Evolutionary conservation across 2,329 filamentous ascomycete species (phyloP), one percentile per base, ranked within the genome.

Genomic region (Paecilomyces sp.): DNA sequence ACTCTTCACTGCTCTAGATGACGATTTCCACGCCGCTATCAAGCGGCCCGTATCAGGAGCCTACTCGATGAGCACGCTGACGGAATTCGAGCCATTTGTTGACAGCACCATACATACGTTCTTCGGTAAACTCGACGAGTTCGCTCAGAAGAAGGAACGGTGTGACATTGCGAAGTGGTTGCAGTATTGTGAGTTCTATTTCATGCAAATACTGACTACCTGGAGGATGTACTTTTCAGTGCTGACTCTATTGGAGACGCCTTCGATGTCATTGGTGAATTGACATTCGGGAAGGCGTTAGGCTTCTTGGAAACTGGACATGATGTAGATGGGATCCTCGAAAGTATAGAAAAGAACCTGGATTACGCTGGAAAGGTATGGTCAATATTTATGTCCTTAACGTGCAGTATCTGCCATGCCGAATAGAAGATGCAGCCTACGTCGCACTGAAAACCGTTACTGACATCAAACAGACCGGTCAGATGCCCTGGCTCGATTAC

Each of bases 51-150:
- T 79, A 12, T 73, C 77, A 0, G 67, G 68, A 34, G 69, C 73
- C 0, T 80, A 80, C 61, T 72, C 75, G 1, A 70, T 80, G 67
- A 75, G 68, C 22, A 77, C 70, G 0, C 60, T 80, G 12, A 70
- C 78, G 5, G 72, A 74, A 11, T 77, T 74, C 52, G 74, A 76
- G 57, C 68, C 68, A 1, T 71, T 74, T 31, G 74, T 76, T 5
- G 73, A 77, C 57, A 67, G 62, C 1, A 75, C 71, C 0, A 72
- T 72, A 1, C 30, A 60, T 18, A 64, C 62, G 1, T 67, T 74
- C 9, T 67, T 70, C 31, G 18, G 58, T 9, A 61, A 58, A 25
- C n/a, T 74, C 28, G 67, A 72, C 57, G 58, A 60, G 22, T 65
- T 69, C 55, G 70, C 65, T 18, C 63, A 58, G 5, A 55, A 54